These are phyloP conservation scores for Botrytis fabae DNA, from an alignment of 2,329 filamentous ascomycete genomes.

Conservation along the genomic window DNA sequence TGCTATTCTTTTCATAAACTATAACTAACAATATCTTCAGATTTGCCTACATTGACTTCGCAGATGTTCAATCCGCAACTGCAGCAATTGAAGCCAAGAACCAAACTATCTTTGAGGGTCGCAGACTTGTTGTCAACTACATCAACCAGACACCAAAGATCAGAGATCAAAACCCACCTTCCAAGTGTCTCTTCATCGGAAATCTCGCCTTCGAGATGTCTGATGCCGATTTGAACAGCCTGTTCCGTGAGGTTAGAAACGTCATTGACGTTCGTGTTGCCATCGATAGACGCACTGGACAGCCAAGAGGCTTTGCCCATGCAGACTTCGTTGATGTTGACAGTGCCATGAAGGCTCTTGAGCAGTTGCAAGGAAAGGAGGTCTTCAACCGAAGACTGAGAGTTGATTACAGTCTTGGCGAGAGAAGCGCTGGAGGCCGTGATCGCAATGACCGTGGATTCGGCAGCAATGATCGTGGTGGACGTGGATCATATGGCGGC, in stretches of 20 bases:
- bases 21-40: conserved; percentile 42
- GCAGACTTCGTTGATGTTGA: conserved; percentile 72
- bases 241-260: conserved; percentile 71
- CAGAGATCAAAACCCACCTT: conserved; percentile 47
- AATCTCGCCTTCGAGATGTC: conserved; percentile 86
- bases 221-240: conserved; percentile 75
- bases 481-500: neutral
- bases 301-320: conserved; percentile 81
- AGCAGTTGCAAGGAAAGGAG: conserved; percentile 54
- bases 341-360: conserved; percentile 61
- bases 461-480: neutral
- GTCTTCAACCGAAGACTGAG: conserved; percentile 67
- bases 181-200: conserved; percentile 74
- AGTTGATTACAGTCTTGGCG: conserved; percentile 56
- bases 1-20: conserved; percentile 7
- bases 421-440: neutral
- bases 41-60: conserved; percentile 67
- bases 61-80: conserved; percentile 52
- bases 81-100: conserved; percentile 59
- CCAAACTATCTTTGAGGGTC: conserved; percentile 62
- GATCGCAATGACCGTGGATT: neutral
- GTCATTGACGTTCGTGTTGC: conserved; percentile 77
- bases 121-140: conserved; percentile 63
- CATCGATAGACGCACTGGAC: conserved; percentile 77
- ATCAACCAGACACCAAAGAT: conserved; percentile 36